phyloP scores from a whole-genome alignment of 2,329 filamentous ascomycete genomes.

The Penicillium sp. region DNA sequence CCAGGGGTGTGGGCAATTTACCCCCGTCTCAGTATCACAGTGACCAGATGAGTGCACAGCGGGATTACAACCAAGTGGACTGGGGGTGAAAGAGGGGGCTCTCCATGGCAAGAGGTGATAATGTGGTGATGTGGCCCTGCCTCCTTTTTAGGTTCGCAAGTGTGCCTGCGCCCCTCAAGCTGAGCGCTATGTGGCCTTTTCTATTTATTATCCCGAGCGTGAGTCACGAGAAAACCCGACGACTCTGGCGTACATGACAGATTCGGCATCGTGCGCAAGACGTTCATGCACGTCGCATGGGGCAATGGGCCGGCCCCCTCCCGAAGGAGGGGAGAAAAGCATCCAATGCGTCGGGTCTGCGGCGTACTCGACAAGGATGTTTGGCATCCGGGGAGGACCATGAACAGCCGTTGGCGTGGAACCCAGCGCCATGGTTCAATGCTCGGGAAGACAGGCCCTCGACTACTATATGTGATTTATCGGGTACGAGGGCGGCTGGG shows the following conservation, averaged over 20 bases:
- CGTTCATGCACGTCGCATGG: slow-evolving; percentile 24
- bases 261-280: slow-evolving; percentile 9
- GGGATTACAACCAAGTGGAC: no score
- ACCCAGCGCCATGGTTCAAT: slow-evolving; percentile 39
- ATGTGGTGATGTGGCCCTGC: slow-evolving; percentile 9
- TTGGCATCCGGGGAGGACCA: no score
- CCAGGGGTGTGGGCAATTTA: no score
- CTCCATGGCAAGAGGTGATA: no score
- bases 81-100: no score
- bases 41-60: no score
- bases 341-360: slow-evolving; percentile 30
- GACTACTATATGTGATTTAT: no score
- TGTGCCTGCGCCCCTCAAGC: slow-evolving; percentile 5
- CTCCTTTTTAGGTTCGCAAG: slow-evolving; percentile 11
- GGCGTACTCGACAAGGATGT: neutral
- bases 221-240: no score
- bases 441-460: slow-evolving; percentile 26
- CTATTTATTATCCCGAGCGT: no score
- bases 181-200: no score
- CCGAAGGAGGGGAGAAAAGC: slow-evolving; percentile 13
- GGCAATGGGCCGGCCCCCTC: slow-evolving; percentile 13
- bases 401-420: slow-evolving; percentile 21
- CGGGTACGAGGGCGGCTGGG: slow-evolving; percentile 25
- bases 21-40: no score
- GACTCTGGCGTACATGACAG: slow-evolving; percentile 4